These are phyloP conservation scores for Phytopythium oedochilum DNA, from an alignment of 352 stramenopile species.

Conservation along the genomic window DNA sequence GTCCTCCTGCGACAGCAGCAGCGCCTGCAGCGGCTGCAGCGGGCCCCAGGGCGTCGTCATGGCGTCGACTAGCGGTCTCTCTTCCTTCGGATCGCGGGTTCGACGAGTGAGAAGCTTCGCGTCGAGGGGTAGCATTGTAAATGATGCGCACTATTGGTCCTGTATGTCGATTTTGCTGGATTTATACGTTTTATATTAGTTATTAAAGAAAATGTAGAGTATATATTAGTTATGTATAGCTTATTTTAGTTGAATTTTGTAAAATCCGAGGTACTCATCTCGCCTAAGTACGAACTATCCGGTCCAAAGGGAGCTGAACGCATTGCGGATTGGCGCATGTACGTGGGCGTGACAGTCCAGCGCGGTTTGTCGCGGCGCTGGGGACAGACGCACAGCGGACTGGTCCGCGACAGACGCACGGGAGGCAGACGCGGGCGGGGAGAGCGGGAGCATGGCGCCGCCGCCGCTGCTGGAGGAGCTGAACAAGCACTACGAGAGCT, in stretches of 20 bases:
- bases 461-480: constrained; percentile 11
- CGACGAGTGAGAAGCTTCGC: background rate
- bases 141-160: too few species aligned
- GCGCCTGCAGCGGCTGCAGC: constrained; percentile 39
- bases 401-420: too few species aligned
- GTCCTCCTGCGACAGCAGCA: constrained; percentile 32
- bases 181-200: too few species aligned
- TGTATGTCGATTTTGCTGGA: too few species aligned
- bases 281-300: background rate
- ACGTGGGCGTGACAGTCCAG: too few species aligned
- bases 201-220: too few species aligned
- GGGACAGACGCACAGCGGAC: too few species aligned
- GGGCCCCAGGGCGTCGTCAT: constrained; percentile 45
- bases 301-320: background rate
- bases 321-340: background rate
- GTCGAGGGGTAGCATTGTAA: background rate
- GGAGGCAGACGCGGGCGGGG: too few species aligned
- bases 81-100: constrained; percentile 3
- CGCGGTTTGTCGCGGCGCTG: too few species aligned
- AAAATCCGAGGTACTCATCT: background rate
- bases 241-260: background rate
- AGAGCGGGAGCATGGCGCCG: background rate
- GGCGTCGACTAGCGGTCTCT: too few species aligned
- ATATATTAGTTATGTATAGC: background rate
- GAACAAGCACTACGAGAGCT: constrained; percentile 38